Percentiles rank a stretch among this genome's conserved stretches.
Evolutionary conservation across 2,329 filamentous ascomycete species (phyloP).

Genomic region (Alternaria longipes): DNA sequence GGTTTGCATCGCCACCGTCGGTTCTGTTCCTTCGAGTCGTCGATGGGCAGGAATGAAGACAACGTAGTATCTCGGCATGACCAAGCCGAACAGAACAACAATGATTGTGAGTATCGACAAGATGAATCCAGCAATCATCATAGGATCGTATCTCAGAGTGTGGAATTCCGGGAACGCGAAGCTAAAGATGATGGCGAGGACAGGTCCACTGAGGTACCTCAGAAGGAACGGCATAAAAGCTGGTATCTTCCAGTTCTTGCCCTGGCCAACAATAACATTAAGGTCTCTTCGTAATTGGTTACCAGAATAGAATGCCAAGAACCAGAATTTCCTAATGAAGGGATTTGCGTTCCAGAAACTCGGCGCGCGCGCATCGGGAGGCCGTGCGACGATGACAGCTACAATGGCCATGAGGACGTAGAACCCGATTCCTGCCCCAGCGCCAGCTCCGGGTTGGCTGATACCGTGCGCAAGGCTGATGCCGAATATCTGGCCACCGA

Average conservation of each 20-base stretch:
- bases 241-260: constrained; percentile 67
- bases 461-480: constrained; percentile 61
- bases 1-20: constrained; percentile 37
- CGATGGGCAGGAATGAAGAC: constrained; percentile 61
- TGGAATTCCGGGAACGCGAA: constrained; percentile 49
- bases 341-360: constrained; percentile 55
- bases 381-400: constrained; percentile 55
- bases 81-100: constrained; percentile 58
- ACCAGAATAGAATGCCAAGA: constrained; percentile 64
- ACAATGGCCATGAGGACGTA: constrained; percentile 56
- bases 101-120: constrained; percentile 52
- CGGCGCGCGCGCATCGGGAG: constrained; percentile 54
- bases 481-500: constrained; percentile 63
- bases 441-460: constrained; percentile 55
- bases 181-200: constrained; percentile 47
- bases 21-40: constrained; percentile 56
- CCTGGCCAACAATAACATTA: constrained; percentile 63
- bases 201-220: constrained; percentile 45
- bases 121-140: constrained; percentile 50
- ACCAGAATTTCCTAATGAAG: constrained; percentile 60
- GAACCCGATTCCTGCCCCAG: constrained; percentile 63
- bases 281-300: constrained; percentile 64
- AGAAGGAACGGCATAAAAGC: constrained; percentile 60
- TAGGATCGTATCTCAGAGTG: constrained; percentile 42
- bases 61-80: constrained; percentile 65